Conservation (phyloP, 768 basidiomycete genomes). For the Mrakia frigida region DNA sequence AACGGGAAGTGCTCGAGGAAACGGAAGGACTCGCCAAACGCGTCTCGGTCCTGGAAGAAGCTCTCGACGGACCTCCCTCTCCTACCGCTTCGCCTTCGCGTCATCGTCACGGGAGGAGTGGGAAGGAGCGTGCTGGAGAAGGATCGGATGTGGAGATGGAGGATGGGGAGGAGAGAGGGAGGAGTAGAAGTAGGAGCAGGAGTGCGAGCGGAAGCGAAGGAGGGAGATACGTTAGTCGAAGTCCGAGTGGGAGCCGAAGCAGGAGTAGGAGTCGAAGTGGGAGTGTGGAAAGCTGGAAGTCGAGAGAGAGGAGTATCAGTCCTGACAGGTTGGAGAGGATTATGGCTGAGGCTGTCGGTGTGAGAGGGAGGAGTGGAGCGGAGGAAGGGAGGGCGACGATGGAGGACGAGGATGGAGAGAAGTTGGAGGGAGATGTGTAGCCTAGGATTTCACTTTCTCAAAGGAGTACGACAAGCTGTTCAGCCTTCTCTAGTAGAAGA, state of each 20-base stretch:
- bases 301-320: slow-evolving; percentile 22
- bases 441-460: neutral
- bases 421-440: slow-evolving; percentile 12
- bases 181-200: neutral
- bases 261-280: slow-evolving; percentile 4
- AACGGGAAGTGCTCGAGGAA: slow-evolving; percentile 83
- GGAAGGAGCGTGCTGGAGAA: slow-evolving; percentile 9
- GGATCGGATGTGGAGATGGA: slow-evolving; percentile 23
- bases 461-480: neutral
- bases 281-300: slow-evolving; percentile 19
- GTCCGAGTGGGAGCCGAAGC: slow-evolving; percentile 2
- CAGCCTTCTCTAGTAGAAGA: neutral
- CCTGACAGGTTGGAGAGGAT: slow-evolving; percentile 32
- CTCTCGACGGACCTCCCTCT: slow-evolving; percentile 9
- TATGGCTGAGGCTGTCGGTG: slow-evolving; percentile 28
- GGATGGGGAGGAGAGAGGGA: neutral
- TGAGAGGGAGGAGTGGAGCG: neutral
- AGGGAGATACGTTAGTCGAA: slow-evolving; percentile 2
- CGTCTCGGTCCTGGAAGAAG: slow-evolving; percentile 63
- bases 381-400: neutral
- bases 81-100: neutral
- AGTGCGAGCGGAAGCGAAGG: neutral
- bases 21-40: slow-evolving; percentile 80
- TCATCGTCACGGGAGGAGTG: neutral
- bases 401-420: slow-evolving; percentile 1